Base-by-base conservation (phyloP, 1,284 basidiomycete genomes). In the Athelia psychrophila region DNA sequence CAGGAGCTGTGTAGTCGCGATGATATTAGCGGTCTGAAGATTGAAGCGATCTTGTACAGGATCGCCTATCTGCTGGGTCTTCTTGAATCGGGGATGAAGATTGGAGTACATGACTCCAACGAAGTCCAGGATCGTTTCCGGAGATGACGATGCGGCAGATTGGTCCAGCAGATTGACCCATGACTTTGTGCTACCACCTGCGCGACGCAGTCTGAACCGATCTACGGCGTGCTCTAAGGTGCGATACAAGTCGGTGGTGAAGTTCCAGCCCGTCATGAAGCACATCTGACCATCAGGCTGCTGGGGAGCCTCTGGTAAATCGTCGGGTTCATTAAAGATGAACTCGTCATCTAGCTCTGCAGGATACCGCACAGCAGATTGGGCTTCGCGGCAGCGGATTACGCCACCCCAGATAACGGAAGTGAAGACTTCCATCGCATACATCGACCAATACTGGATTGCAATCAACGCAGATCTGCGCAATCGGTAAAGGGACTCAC, bases 361-460 rank as follows among this genome's bases (percentile, higher is more conserved):
- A 8, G 38, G 38, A 16, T 42, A 42, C 5, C n/a, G 20, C 5
- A 42, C 38, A 18, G 38, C 38, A 42, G 38, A 42, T n/a, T 42
- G 38, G 5, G 38, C 38, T 16, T 42, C 38, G 16, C 38, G 38
- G n/a, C 38, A 42, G 20, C 38, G 38, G 5, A 42, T 42, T 22
- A 42, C 38, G 20, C 38, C 38, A 16, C 38, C 38, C 38, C 38
- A 42, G 16, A 42, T 42, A 9, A 42, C n/a, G 38, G 38, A 42
- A 22, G 38, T 42, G 20, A 42, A 42, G n/a, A 42, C 38, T 16
- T 42, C 38, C 6, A 42, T 6, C 6, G 38, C n/a, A n/a, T 42
- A 42, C 38, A 42, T 42, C 20, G 38, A 42, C 38, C 38, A 42
- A 42, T 42, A 42, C 38, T 42, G n/a, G n/a, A n/a, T n/a, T n/a